These are phyloP conservation scores for Cyberlindnera meyerae DNA, from an alignment of 805 yeast species.

Conservation along the genomic window DNA sequence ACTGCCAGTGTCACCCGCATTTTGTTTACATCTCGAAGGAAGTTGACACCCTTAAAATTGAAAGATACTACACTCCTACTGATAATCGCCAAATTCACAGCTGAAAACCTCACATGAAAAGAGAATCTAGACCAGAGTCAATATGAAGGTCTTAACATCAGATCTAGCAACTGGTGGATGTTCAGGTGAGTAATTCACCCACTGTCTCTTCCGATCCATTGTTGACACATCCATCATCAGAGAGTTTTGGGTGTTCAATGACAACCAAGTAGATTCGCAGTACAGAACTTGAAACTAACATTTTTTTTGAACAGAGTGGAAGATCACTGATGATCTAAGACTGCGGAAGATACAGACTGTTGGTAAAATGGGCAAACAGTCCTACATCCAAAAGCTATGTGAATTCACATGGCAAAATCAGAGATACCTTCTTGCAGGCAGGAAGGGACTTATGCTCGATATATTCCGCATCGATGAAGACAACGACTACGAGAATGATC, in stretches of 20 bases:
- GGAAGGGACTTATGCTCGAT: constrained; percentile 18
- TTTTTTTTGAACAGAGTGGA: constrained; percentile 4
- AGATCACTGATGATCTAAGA: constrained; percentile 6
- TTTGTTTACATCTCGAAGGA: constrained; percentile 3
- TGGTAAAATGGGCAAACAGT: constrained; percentile 10
- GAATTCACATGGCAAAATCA: constrained; percentile 5
- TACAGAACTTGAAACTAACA: no score
- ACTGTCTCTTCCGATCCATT: no score
- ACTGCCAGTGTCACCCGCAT: no score
- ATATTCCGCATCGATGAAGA: constrained; percentile 13
- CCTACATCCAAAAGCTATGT: constrained; percentile 14
- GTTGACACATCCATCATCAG: no score
- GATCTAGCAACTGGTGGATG: constrained; percentile 13
- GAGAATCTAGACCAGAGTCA: no score
- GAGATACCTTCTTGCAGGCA: constrained; percentile 12
- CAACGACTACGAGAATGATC: background rate
- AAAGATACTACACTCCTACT: background rate
- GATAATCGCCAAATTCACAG: background rate
- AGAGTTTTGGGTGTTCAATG: no score
- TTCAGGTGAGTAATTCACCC: constrained; percentile 5
- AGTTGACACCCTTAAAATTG: constrained; percentile 3
- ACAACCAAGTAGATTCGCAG: no score
- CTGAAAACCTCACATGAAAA: no score
- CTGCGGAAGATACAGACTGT: constrained; percentile 5
- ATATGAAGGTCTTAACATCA: constrained; percentile 9